Evolutionary conservation across 106 monocot genomes (phyloP).

Genomic region (Dendrobium huoshanense): DNA sequence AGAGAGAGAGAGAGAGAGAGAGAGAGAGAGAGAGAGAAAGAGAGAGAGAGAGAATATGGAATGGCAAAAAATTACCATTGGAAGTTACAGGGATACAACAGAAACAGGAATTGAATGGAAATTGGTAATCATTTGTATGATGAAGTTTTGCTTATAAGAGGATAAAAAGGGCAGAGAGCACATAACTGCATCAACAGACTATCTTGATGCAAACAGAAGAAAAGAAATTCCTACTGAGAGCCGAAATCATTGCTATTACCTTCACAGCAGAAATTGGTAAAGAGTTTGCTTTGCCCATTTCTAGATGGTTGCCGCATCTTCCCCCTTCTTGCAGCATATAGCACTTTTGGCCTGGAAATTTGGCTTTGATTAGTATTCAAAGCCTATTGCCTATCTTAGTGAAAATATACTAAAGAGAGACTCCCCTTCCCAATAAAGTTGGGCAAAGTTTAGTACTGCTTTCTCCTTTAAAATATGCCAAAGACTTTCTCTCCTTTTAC

Average conservation of each 20-base stretch:
- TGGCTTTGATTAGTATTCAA: not conserved
- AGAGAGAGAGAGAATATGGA: too few relatives aligned
- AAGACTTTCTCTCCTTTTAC: not conserved
- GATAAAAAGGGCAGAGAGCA: not conserved
- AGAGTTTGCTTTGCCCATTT: not conserved
- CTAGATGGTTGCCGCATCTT: not conserved
- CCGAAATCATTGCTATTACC: not conserved
- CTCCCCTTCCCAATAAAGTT: not conserved
- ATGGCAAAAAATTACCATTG: too few relatives aligned
- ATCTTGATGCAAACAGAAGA: not conserved
- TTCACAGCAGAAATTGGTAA: not conserved
- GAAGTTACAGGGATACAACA: too few relatives aligned
- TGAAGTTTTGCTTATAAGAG: not conserved
- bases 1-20: too few relatives aligned
- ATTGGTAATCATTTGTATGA: not conserved
- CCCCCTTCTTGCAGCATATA: not conserved
- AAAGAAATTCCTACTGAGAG: not conserved
- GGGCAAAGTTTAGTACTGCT: slow-evolving; percentile 1
- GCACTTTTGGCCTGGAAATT: slow-evolving; percentile 1
- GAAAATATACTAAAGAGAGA: not conserved
- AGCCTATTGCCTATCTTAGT: not conserved
- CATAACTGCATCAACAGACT: not conserved
- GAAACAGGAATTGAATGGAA: not conserved
- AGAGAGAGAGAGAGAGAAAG: too few relatives aligned
- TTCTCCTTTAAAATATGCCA: not conserved